Percentiles rank a stretch among this genome's conserved stretches.
These are phyloP conservation scores for Ophiocordyceps camponoti-saundersi DNA, from an alignment of 2,329 filamentous ascomycete species.

Conservation along the genomic window DNA sequence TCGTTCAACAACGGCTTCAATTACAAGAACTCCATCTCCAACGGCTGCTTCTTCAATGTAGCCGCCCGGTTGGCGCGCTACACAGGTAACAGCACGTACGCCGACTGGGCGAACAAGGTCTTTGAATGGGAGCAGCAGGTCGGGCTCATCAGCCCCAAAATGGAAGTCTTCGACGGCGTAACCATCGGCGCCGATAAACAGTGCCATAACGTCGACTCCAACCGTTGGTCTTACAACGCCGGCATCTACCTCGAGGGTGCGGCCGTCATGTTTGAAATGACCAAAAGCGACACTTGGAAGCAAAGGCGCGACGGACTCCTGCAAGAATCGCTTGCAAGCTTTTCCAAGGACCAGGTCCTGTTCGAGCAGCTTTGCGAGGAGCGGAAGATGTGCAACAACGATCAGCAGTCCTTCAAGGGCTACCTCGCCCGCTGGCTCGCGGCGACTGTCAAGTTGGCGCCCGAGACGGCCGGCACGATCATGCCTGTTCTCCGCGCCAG, in stretches of 20 bases:
- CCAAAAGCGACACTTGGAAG: conserved; percentile 36
- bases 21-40: conserved; percentile 53
- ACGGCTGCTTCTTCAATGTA: conserved; percentile 54
- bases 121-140: conserved; percentile 47
- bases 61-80: conserved; percentile 58
- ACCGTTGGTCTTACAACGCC: conserved; percentile 55
- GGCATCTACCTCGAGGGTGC: conserved; percentile 47
- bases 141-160: conserved; percentile 38
- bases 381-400: conserved; percentile 43
- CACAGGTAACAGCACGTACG: conserved; percentile 65
- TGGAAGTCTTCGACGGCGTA: conserved; percentile 35
- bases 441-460: conserved; percentile 34
- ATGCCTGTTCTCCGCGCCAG: conserved; percentile 31
- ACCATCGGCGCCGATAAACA: conserved; percentile 18
- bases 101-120: conserved; percentile 53
- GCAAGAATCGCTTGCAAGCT: conserved; percentile 28
- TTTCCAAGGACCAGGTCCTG: conserved; percentile 37
- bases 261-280: conserved; percentile 46
- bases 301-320: conserved; percentile 41
- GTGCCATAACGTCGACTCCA: conserved; percentile 35
- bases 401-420: conserved; percentile 62
- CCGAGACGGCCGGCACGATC: conserved; percentile 31
- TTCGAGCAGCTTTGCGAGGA: conserved; percentile 52
- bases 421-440: conserved; percentile 54
- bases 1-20: conserved; percentile 55